A percentile compares a stretch with the other conserved stretches of the same genome.
Evolutionary conservation across 2,329 filamentous ascomycete species (phyloP).

Genomic region (Shiraia sp.): DNA sequence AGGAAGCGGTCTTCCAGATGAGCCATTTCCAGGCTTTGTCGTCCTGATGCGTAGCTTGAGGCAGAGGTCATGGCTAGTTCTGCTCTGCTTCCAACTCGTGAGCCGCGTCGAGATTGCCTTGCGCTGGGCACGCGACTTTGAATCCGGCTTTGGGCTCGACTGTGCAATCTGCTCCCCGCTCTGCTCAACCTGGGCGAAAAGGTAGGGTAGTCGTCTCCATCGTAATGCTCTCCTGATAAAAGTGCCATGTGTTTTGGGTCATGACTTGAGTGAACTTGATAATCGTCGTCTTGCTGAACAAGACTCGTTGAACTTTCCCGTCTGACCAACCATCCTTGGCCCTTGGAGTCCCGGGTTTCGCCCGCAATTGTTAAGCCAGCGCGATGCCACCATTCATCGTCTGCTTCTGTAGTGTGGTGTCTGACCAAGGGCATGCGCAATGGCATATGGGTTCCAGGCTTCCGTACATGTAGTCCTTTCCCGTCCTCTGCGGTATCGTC

Average conservation of each 20-base stretch:
- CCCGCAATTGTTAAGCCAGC: slow-evolving; percentile 61
- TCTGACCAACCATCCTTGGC: slow-evolving; percentile 64
- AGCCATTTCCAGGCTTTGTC: slow-evolving; percentile 36
- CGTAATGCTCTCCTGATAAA: slow-evolving; percentile 39
- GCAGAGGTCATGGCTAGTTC: slow-evolving; percentile 43
- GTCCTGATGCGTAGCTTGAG: slow-evolving; percentile 18
- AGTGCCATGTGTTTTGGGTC: slow-evolving; percentile 30
- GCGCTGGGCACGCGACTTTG: slow-evolving; percentile 46
- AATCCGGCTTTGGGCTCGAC: slow-evolving; percentile 42
- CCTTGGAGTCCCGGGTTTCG: slow-evolving; percentile 62
- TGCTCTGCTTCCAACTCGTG: slow-evolving; percentile 39
- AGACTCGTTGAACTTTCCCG: slow-evolving; percentile 61
- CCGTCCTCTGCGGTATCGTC: slow-evolving; percentile 13
- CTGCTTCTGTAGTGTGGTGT: slow-evolving; percentile 36
- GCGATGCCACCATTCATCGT: slow-evolving; percentile 63
- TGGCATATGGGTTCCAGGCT: slow-evolving; percentile 34
- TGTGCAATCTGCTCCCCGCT: no score
- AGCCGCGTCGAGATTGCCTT: slow-evolving; percentile 40
- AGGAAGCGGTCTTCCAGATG: slow-evolving; percentile 28
- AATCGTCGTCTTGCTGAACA: slow-evolving; percentile 44
- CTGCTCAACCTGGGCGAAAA: slow-evolving; percentile 36
- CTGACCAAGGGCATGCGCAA: slow-evolving; percentile 26
- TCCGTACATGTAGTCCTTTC: slow-evolving; percentile 33
- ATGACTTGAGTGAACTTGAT: slow-evolving; percentile 32
- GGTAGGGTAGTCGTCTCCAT: slow-evolving; percentile 37